Evolutionary conservation across 352 stramenopile genomes (phyloP), one percentile per base, ranked within the genome.

Genomic region (Phytophthora chlamydospora): DNA sequence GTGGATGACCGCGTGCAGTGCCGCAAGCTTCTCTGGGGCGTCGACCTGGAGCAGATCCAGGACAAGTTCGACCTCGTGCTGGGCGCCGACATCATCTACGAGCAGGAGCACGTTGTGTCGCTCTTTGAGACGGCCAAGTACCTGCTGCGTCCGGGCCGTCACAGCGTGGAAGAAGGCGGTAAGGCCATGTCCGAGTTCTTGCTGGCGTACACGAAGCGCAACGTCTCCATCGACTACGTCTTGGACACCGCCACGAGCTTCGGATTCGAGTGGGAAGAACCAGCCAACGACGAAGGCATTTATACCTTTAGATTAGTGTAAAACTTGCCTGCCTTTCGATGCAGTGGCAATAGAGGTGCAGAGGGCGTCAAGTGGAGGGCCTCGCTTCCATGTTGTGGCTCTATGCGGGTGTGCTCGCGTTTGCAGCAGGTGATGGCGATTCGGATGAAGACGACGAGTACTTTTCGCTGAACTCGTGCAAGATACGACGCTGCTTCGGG

Each of bases 201-300:
- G 45, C 58, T 88, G 35, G 78, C 75, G 33, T 88, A 84, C 66
- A 88, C 78, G 39, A 85, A 84, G 64, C 78, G 78, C 35, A 88
- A 88, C 19, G 78, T 88, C 6, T 85, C 73, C 4, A 88, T 88
- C 50, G 78, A 88, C 47, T 85, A 83, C 58, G 78, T 88, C 27
- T 53, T 88, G 32, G 68, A 76, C 14, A 84, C 65, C 14, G 78
- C 78, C 19, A 77, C 65, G 10, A 75, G 67, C 40, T 85, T 85
- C 44, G 80, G 76, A 16, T 88, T 93, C 42, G 74, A 89, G 69
- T 91, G 76, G 76, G 47, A 73, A 62, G 65, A 62, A 43, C 73
- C 73, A 13, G 73, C 43, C 13, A 77, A 61, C 12, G 74, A 85
- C 46, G 78, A 88, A 76, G 78, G 76, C 10, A 80, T 88, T 27